Evolutionary conservation across 768 basidiomycete genomes (phyloP).

Genomic region (Nidula microcarpa): DNA sequence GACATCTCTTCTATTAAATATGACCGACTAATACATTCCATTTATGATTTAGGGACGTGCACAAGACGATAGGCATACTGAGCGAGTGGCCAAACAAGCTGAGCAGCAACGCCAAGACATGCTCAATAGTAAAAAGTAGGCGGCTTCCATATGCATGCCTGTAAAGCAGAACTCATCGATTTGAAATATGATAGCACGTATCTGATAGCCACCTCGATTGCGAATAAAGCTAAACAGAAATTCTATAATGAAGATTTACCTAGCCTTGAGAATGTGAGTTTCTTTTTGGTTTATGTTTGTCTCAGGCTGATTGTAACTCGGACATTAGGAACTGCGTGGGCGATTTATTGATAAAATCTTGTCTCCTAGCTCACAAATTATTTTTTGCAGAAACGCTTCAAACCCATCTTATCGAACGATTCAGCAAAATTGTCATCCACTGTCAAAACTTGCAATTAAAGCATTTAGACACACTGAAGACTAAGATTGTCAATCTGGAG

Average conservation of each 20-base stretch:
- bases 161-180: background rate
- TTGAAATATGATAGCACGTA: constrained; percentile 45
- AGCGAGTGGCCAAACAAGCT: constrained; percentile 67
- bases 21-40: constrained; percentile 1
- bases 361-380: no score
- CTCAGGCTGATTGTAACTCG: constrained; percentile 5
- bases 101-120: constrained; percentile 77
- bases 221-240: constrained; percentile 66
- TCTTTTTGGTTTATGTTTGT: background rate
- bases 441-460: constrained; percentile 55
- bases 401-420: constrained; percentile 52
- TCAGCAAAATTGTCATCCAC: constrained; percentile 50
- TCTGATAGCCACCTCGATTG: constrained; percentile 64
- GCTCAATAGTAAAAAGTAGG: constrained; percentile 79
- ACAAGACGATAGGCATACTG: constrained; percentile 73
- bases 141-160: background rate
- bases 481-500: constrained; percentile 43
- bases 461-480: constrained; percentile 59
- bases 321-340: constrained; percentile 67
- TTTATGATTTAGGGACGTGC: constrained; percentile 48
- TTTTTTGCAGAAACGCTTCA: constrained; percentile 63
- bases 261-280: constrained; percentile 65
- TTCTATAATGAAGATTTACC: constrained; percentile 74
- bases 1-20: constrained; percentile 5
- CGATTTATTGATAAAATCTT: background rate